Base-by-base conservation (phyloP, 202 grass and related monocot genomes). In the Schoenoplectus triqueter region DNA sequence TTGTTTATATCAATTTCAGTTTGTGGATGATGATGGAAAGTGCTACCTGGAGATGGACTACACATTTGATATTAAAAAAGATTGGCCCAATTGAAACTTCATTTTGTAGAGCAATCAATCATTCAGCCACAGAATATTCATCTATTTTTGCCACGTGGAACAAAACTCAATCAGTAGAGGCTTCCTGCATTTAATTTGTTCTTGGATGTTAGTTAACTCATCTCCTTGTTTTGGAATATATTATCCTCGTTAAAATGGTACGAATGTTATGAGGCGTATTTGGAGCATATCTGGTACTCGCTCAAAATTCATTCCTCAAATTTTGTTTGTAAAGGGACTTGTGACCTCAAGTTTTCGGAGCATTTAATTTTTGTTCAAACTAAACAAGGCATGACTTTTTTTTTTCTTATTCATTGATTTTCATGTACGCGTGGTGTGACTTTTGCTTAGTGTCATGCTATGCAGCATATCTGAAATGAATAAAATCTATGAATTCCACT, bases 1-100 rank as follows among this genome's bases (percentile, higher is more conserved):
- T 72, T 7, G 48, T 9, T 73, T 73, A 50, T 60, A 71, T 6
- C 3, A 69, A 82, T 82, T 78, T 22, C 81, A 94, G 94, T 97
- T 97, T 88, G 72, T 92, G 52, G 94, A 97, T 59, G 94, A 97
- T 74, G 94, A 97, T 89, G 94, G 90, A 17, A 97, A 97, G 73
- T 85, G 84, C 85, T 97, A 92, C 80, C 86, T 97, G 88, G 94
- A 94, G 80, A 95, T 93, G 92, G 82, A 71, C 66, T 98, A 98
- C 88, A 86, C 91, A 82, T 98, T 98, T 44, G 95, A 98, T 77
- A 98, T 98, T 84, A 91, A 91, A 69, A 98, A 95, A 87, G 95
- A 98, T 0, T 98, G 95, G 95, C 84, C 88, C 49, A 77, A 83
- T 85, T 94, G 90, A 92, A 83, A 57, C 66, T 69, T 54, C 46